Base-by-base conservation (phyloP, 768 basidiomycete species). In the Dacryopinax spathularia region DNA sequence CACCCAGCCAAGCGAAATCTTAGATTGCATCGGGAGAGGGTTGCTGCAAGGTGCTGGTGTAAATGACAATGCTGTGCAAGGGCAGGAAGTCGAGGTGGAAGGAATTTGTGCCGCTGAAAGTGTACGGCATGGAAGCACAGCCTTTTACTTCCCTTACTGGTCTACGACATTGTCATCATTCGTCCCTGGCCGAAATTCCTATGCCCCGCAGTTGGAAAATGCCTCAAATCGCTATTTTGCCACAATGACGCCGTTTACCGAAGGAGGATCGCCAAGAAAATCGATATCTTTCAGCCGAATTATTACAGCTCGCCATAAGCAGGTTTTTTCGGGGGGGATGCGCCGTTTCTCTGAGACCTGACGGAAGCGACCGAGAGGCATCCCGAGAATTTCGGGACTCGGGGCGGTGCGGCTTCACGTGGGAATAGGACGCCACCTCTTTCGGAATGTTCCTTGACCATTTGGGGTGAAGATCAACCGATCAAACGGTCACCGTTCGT, bases 31-130 rank as follows among this genome's bases (percentile, higher is more conserved):
- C 25, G 12, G 22, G 25, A 31, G n/a, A n/a, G n/a, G n/a, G n/a
- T 27, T 31, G 25, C 48, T 20, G 25, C 22, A 4, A 56, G 48
- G 31, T 20, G 48, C 48, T 56, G 48, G 48, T 56, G 48, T 56
- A 56, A 56, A 56, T 56, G 48, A 27, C 48, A 56, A 56, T 56
- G 48, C 48, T 56, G 48, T 56, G 48, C 48, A 56, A 29, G 48
- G 48, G 48, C 48, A 56, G 18, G 48, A 27, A 13, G 20, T 44
- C 13, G n/a, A n/a, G n/a, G n/a, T n/a, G n/a, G n/a, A n/a, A 12
- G 43, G 22, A 44, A 44, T 9, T 44, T 44, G 13, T 44, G 43
- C 43, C 7, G n/a, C 25, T 22, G 7, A 6, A 56, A 20, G 31
- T 18, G 39, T 41, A 41, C 48, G 48, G 48, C 48, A 56, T 20